A percentile compares a stretch with the other conserved stretches of the same genome.
phyloP scores from a whole-genome alignment of 257 asterid genomes.

The Galeopsis tetrahit region DNA sequence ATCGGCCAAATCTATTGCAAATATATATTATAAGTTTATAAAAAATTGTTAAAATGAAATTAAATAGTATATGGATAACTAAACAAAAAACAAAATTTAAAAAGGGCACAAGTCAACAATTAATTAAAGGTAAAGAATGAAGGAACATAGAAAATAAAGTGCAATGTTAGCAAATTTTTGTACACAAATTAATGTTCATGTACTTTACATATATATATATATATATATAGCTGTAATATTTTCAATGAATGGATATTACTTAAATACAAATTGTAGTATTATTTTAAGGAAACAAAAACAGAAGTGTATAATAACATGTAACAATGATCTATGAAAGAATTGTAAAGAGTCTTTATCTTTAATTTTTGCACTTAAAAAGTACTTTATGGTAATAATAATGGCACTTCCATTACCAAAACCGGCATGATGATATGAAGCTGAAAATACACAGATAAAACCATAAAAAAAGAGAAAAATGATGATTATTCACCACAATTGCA shows the following conservation, averaged over 20 bases:
- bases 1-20: no score
- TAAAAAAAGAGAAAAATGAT: neutral
- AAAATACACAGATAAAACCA: slow-evolving; percentile 12
- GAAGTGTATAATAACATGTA: slow-evolving; percentile 28
- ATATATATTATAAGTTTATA: no score
- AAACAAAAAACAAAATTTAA: neutral
- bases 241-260: neutral
- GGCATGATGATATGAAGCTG: slow-evolving; percentile 32
- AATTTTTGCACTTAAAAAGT: slow-evolving; percentile 18
- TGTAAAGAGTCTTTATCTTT: slow-evolving; percentile 23
- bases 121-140: neutral
- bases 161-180: neutral
- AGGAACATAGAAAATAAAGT: neutral
- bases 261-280: neutral
- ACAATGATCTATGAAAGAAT: slow-evolving; percentile 10
- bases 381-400: slow-evolving; percentile 42
- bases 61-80: neutral
- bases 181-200: neutral
- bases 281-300: neutral
- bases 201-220: neutral
- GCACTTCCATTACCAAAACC: slow-evolving; percentile 43
- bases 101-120: neutral
- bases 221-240: neutral
- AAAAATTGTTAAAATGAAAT: neutral
- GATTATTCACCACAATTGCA: slow-evolving; percentile 36